A percentile compares a stretch with the other conserved stretches of the same genome.
Evolutionary conservation across 108 stramenopile species (phyloP).

Genomic region (Licmophora abbreviata): DNA sequence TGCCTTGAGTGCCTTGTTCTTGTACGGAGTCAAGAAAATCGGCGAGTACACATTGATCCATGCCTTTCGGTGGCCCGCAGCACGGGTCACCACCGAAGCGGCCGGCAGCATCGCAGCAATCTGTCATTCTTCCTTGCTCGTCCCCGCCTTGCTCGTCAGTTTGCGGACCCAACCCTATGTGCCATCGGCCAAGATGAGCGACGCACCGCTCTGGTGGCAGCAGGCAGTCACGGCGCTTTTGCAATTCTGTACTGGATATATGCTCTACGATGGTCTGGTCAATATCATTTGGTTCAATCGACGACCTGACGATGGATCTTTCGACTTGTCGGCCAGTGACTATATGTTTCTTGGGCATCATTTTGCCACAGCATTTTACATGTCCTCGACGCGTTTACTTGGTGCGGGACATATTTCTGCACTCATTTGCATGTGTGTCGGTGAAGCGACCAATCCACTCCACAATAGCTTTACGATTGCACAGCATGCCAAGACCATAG

Average conservation of each 20-base stretch:
- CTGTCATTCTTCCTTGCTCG: conserved; percentile 30
- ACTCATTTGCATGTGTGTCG: conserved; percentile 54
- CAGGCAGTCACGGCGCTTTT: conserved; percentile 36
- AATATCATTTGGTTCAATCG: conserved; percentile 7
- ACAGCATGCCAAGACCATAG: conserved; percentile 28
- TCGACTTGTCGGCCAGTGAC: not conserved
- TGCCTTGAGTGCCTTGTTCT: conserved; percentile 17
- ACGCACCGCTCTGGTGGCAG: conserved; percentile 42
- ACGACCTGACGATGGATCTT: not conserved
- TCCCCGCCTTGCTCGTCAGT: conserved; percentile 27
- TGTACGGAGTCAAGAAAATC: conserved; percentile 16
- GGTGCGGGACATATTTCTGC: conserved; percentile 55
- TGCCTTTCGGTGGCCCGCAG: conserved; percentile 21
- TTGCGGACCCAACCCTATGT: conserved; percentile 13
- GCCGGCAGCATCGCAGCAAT: conserved; percentile 23
- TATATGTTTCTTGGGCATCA: conserved; percentile 48
- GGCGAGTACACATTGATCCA: conserved; percentile 10
- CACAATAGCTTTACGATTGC: conserved; percentile 35
- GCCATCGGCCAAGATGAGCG: conserved; percentile 5
- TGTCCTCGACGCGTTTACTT: conserved; percentile 34
- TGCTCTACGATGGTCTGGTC: conserved; percentile 47
- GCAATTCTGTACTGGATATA: conserved; percentile 70
- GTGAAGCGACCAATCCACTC: conserved; percentile 58
- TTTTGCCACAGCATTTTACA: conserved; percentile 44
- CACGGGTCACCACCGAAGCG: conserved; percentile 11